Conservation (phyloP, 495 filamentous ascomycete genomes). For the Hypoxylon subgilvum region DNA sequence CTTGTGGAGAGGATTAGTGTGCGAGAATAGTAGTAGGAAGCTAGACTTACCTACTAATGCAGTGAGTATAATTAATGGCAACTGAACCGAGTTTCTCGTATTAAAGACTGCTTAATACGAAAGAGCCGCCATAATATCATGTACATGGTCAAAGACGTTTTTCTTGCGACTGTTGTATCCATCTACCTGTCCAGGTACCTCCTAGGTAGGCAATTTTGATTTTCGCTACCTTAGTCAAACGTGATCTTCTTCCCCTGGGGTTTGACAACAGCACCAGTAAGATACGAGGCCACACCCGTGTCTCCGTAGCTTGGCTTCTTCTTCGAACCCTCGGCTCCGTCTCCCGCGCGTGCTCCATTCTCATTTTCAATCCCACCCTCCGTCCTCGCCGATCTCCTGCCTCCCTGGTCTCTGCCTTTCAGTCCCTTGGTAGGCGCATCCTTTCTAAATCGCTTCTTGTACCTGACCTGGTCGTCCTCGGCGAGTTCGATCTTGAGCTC, state of each 20-base stretch:
- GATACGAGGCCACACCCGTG: conserved; percentile 53
- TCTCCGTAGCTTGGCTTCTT: conserved; percentile 46
- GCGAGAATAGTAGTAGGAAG: no score
- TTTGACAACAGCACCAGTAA: conserved; percentile 79
- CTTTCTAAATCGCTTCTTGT: conserved; percentile 91
- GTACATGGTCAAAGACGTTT: no score
- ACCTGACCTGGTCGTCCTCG: conserved; percentile 82
- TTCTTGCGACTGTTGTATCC: no score
- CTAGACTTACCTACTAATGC: no score
- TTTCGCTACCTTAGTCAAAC: conserved; percentile 63
- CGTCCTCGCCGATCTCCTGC: conserved; percentile 1
- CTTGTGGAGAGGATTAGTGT: no score
- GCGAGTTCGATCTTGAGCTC: conserved; percentile 88
- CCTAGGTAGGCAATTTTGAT: no score
- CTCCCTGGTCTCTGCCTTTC: no score
- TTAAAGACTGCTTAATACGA: no score
- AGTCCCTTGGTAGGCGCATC: conserved; percentile 52
- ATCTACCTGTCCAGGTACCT: no score
- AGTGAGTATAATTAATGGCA: no score
- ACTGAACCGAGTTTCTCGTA: no score
- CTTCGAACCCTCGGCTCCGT: conserved; percentile 32
- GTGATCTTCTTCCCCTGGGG: conserved; percentile 81
- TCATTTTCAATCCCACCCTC: conserved; percentile 8
- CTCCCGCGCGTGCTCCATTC: conserved; percentile 19
- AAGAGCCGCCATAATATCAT: no score